Evolutionary conservation across 768 basidiomycete genomes (phyloP).

Genomic region (Imleria badia): DNA sequence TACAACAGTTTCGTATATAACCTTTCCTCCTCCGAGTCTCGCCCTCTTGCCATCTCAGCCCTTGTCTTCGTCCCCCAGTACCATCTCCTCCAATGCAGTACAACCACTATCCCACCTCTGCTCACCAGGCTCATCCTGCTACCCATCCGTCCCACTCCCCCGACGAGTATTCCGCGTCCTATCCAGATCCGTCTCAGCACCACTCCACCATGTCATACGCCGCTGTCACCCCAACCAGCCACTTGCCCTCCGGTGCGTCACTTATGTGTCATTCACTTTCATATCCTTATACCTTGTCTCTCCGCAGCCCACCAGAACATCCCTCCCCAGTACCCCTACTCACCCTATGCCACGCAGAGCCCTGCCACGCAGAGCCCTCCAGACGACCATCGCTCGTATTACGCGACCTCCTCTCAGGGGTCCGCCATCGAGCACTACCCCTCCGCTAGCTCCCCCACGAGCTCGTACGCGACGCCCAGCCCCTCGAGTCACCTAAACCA

Average conservation of each 20-base stretch:
- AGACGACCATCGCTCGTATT: slow-evolving; percentile 29
- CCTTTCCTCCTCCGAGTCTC: slow-evolving; percentile 13
- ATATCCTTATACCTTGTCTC: slow-evolving; percentile 5
- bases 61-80: background rate
- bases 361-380: slow-evolving; percentile 11
- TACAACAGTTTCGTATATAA: slow-evolving; percentile 38
- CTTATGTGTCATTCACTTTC: slow-evolving; percentile 2
- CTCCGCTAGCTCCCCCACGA: slow-evolving; percentile 17
- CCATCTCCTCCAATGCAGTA: slow-evolving; percentile 28
- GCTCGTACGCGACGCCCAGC: slow-evolving; percentile 21
- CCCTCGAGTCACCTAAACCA: slow-evolving; percentile 14
- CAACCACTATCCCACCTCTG: slow-evolving; percentile 22
- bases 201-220: slow-evolving; percentile 27
- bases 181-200: slow-evolving; percentile 26
- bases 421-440: slow-evolving; percentile 22
- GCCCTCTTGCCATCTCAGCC: slow-evolving; percentile 11
- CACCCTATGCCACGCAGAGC: slow-evolving; percentile 20
- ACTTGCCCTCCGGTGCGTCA: slow-evolving; percentile 28
- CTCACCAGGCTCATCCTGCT: slow-evolving; percentile 18
- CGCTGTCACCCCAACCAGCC: slow-evolving; percentile 21
- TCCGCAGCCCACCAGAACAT: slow-evolving; percentile 23
- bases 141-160: slow-evolving; percentile 22
- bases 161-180: slow-evolving; percentile 19
- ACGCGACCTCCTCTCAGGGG: slow-evolving; percentile 18
- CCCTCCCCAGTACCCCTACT: slow-evolving; percentile 18